Conservation (phyloP, 2,329 filamentous ascomycete genomes). For the Calonectria henricotiae region DNA sequence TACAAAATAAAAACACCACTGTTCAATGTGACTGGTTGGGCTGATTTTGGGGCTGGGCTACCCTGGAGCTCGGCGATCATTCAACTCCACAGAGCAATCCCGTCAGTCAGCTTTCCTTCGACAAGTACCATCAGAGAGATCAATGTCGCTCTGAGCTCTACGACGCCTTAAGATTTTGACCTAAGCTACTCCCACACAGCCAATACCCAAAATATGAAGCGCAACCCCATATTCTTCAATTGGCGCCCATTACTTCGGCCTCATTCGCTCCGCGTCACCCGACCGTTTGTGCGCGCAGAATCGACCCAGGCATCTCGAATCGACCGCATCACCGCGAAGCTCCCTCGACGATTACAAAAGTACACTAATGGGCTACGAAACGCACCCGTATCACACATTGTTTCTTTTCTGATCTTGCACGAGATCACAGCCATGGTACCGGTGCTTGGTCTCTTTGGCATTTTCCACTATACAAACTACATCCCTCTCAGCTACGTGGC, state of each 20-base stretch:
- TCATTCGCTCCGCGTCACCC: conserved; percentile 36
- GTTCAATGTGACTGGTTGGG: too few species aligned
- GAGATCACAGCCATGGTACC: conserved; percentile 92
- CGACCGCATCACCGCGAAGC: conserved; percentile 66
- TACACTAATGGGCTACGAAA: conserved; percentile 80
- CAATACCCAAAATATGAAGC: conserved; percentile 48
- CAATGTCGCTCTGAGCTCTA: conserved; percentile 3
- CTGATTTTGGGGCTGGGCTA: neutral
- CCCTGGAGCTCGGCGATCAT: conserved; percentile 8
- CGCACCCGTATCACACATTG: conserved; percentile 86
- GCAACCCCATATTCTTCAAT: conserved; percentile 43
- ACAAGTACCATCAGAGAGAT: conserved; percentile 7
- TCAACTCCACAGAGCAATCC: neutral
- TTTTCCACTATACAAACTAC: conserved; percentile 87
- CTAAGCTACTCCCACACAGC: neutral
- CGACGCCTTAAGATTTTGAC: neutral
- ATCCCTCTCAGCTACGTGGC: conserved; percentile 74
- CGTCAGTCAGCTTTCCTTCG: conserved; percentile 14
- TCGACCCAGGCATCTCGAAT: conserved; percentile 60
- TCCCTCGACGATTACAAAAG: conserved; percentile 78
- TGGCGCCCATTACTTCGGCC: conserved; percentile 45
- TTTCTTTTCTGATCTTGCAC: conserved; percentile 91
- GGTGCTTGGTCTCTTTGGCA: conserved; percentile 79
- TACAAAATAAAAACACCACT: too few species aligned
- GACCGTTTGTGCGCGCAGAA: conserved; percentile 41